A percentile compares a stretch with the other conserved stretches of the same genome.
These are phyloP conservation scores for Xylaria cubensis DNA, from an alignment of 495 filamentous ascomycete genomes.

Conservation along the genomic window DNA sequence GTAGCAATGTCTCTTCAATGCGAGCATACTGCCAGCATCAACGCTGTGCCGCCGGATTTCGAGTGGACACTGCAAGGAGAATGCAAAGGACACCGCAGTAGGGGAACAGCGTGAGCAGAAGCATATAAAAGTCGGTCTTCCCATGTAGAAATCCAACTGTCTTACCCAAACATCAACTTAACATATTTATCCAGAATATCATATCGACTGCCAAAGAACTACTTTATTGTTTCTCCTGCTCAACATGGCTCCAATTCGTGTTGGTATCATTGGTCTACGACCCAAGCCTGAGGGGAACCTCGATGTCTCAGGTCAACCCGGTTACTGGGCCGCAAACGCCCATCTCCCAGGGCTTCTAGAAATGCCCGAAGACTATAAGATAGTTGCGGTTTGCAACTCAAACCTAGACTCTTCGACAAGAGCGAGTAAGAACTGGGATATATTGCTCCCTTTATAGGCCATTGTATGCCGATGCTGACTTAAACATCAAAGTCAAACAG, in stretches of 20 bases:
- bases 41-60: neutral
- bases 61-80: neutral
- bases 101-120: neutral
- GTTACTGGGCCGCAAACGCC: constrained; percentile 50
- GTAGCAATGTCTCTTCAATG: neutral
- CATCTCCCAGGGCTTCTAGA: constrained; percentile 52
- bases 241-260: constrained; percentile 18
- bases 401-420: constrained; percentile 47
- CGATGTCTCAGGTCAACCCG: neutral
- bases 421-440: constrained; percentile 35
- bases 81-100: neutral
- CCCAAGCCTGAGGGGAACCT: neutral
- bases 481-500: constrained; percentile 31
- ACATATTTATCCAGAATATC: neutral
- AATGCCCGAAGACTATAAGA: constrained; percentile 46
- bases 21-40: neutral
- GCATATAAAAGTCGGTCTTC: neutral
- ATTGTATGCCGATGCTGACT: neutral
- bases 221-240: neutral
- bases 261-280: constrained; percentile 15
- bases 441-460: neutral
- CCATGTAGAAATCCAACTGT: neutral
- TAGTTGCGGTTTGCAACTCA: constrained; percentile 59
- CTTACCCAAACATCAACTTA: neutral
- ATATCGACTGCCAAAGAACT: neutral